phyloP scores from a whole-genome alignment of 2,329 filamentous ascomycete genomes.

The Talaromyces sp. region DNA sequence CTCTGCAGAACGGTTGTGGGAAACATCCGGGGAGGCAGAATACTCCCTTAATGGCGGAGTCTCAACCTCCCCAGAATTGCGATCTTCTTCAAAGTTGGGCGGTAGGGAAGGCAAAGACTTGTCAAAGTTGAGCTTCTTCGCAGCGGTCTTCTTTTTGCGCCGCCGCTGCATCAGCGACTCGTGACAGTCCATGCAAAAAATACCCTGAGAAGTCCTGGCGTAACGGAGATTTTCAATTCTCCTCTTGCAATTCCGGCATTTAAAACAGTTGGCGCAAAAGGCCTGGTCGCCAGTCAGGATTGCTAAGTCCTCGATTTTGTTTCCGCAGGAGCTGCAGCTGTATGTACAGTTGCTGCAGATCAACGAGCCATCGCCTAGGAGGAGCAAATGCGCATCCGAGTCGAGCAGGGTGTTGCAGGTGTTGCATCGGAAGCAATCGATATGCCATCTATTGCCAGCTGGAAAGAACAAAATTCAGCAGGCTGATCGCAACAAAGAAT shows the following conservation, averaged over 20 bases:
- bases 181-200: conserved; percentile 99
- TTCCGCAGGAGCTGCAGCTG: conserved; percentile 91
- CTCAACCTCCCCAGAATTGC: conserved; percentile 55
- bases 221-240: conserved; percentile 98
- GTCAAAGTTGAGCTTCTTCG: conserved; percentile 52
- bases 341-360: conserved; percentile 99
- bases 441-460: conserved; percentile 98
- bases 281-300: conserved; percentile 97
- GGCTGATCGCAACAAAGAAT: conserved; percentile 9
- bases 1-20: conserved; percentile 18
- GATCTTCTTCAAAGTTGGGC: conserved; percentile 61
- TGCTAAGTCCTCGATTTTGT: conserved; percentile 97
- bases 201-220: conserved; percentile 94
- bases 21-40: conserved; percentile 43
- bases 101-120: conserved; percentile 91
- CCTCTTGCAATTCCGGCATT: conserved; percentile 95
- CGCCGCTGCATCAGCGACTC: conserved; percentile 92
- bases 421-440: conserved; percentile 97
- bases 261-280: conserved; percentile 95
- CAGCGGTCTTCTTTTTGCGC: conserved; percentile 66
- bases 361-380: conserved; percentile 93
- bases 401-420: conserved; percentile 93
- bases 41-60: conserved; percentile 58
- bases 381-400: conserved; percentile 93
- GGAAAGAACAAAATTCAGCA: conserved; percentile 28